phyloP scores from a whole-genome alignment of 148 eudicot species.

The Vaccinium macrocarpon region DNA sequence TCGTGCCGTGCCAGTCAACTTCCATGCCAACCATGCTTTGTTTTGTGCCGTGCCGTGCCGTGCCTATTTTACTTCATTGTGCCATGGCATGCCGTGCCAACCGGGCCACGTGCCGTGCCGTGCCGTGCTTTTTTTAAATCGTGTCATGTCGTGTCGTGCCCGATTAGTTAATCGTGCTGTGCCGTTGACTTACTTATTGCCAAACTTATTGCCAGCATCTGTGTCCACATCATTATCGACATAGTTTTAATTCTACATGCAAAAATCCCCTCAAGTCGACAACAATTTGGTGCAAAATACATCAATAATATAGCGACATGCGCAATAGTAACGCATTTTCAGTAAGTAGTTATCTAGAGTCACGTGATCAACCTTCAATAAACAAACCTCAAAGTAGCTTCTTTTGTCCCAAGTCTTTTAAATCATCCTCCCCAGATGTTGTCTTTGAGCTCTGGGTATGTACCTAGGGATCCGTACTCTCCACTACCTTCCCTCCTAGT shows the following conservation, averaged over 20 bases:
- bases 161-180: too few species aligned
- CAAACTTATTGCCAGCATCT: background rate
- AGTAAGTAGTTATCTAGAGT: too few species aligned
- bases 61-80: too few species aligned
- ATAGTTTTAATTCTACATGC: background rate
- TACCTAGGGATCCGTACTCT: background rate
- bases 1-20: too few species aligned
- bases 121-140: too few species aligned
- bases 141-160: too few species aligned
- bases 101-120: too few species aligned
- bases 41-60: too few species aligned
- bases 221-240: background rate
- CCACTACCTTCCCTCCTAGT: background rate
- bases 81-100: too few species aligned
- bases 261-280: background rate
- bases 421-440: background rate
- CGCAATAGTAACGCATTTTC: background rate
- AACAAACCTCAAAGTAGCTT: background rate
- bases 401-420: background rate
- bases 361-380: slow-evolving; percentile 1
- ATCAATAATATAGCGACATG: background rate
- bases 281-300: background rate
- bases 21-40: too few species aligned
- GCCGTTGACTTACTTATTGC: too few species aligned
- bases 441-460: background rate